Conservation (phyloP, 164 flowering plant genomes). For the Taxillus chinensis region DNA sequence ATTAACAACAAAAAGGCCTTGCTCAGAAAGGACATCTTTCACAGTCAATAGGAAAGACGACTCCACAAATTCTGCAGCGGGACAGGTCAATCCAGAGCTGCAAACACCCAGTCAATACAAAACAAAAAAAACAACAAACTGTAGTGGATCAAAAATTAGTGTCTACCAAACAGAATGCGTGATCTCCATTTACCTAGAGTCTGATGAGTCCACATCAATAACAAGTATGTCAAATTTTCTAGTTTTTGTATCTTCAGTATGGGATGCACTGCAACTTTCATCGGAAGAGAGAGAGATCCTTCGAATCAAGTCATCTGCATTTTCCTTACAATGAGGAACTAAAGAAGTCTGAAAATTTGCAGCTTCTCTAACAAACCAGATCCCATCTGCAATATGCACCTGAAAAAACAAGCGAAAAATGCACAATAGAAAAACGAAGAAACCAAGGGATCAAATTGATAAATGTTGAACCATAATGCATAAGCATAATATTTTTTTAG, state of each 20-base stretch:
- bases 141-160: not conserved
- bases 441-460: not conserved
- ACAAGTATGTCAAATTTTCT: conserved; percentile 51
- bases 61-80: conserved; percentile 77
- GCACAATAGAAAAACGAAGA: too few species aligned
- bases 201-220: conserved; percentile 86
- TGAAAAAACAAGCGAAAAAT: conserved; percentile 11
- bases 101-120: conserved; percentile 8
- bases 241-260: conserved; percentile 13
- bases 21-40: conserved; percentile 50
- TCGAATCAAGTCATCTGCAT: conserved; percentile 8
- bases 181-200: conserved; percentile 43
- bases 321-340: conserved; percentile 11
- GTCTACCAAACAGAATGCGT: not conserved
- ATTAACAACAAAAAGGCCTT: conserved; percentile 76
- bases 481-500: too few species aligned
- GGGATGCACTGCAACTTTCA: conserved; percentile 13
- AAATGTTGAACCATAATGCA: too few species aligned
- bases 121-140: not conserved
- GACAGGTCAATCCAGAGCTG: conserved; percentile 92
- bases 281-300: conserved; percentile 10
- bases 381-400: conserved; percentile 88
- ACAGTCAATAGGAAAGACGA: conserved; percentile 58
- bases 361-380: conserved; percentile 45
- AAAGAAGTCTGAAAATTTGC: conserved; percentile 18